phyloP scores from a whole-genome alignment of 202 grass and related monocot species.

The Carex arenaria region DNA sequence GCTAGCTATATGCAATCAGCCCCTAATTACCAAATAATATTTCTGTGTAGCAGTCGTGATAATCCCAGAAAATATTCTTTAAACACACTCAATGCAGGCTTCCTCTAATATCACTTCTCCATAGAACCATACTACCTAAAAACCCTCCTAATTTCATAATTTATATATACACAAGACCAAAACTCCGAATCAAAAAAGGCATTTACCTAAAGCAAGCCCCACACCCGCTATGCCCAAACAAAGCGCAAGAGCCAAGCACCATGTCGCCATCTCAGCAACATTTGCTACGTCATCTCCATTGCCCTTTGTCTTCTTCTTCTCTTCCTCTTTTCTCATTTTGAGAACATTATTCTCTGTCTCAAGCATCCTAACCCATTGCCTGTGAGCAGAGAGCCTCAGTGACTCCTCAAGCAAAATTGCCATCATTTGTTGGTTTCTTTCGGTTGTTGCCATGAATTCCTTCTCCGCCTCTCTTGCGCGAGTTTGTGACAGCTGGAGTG shows the following conservation, averaged over 20 bases:
- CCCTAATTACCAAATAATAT: neutral
- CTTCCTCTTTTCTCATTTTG: conserved; percentile 1
- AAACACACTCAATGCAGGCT: conserved; percentile 1
- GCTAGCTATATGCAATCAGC: neutral
- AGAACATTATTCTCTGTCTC: conserved; percentile 65
- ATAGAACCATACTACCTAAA: conserved; percentile 20
- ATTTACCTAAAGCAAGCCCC: conserved; percentile 57
- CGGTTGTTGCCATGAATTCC: conserved; percentile 41
- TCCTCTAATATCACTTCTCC: neutral
- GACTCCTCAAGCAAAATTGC: conserved; percentile 63
- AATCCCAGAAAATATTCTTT: neutral
- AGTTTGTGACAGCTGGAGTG: conserved; percentile 85
- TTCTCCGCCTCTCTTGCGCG: conserved; percentile 86
- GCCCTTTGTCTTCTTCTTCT: neutral
- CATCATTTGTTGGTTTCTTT: conserved; percentile 46
- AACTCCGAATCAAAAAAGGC: conserved; percentile 43
- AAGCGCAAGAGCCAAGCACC: conserved; percentile 72
- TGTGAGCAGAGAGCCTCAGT: conserved; percentile 65
- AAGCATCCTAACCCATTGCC: conserved; percentile 73
- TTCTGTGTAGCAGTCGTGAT: neutral
- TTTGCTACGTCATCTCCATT: conserved; percentile 13
- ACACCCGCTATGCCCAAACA: conserved; percentile 73
- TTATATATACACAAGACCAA: conserved; percentile 16
- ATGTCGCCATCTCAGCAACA: conserved; percentile 34
- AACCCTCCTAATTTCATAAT: conserved; percentile 5